Evolutionary conservation across 2,329 filamentous ascomycete species (phyloP), one percentile per base, ranked within the genome.

Genomic region (Tolypocladium tundrense): DNA sequence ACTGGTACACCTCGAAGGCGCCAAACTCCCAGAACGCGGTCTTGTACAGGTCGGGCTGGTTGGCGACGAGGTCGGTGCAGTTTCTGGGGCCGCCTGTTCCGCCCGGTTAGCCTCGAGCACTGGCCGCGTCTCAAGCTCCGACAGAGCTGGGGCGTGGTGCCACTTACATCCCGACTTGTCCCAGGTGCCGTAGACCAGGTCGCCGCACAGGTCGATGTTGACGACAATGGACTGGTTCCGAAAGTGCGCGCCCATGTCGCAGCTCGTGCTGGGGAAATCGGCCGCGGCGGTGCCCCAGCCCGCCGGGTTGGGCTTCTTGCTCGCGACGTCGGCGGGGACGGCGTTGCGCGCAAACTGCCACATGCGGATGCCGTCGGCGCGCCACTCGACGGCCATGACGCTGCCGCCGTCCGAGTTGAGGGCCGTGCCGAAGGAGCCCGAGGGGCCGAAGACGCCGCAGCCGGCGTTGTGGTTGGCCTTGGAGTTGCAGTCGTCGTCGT

Each of bases 1-100:
- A 51, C 54, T 74, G 69, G 66, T 85, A 88, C 2, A 88, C 77
- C 60, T 81, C 73, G 61, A 88, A 86, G 11, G 73, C 69, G 2
- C 78, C 80, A 71, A 88, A 86, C 70, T 83, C 83, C 86, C 81
- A 90, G 66, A 77, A 88, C 1, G 81, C 86, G 65, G 82, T 77
- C 50, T 71, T 75, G 67, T 84, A 88, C 2, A 72, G 79, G 24
- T 66, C 70, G 24, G 79, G 83, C 62, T 83, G 79, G 57, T 79
- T 80, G 7, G 83, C 78, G 9, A 87, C 84, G 60, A 76, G 82
- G 54, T 82, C 76, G 4, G 73, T 73, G 65, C 85, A 88, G 57
- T 77, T 84, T 27, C 75, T 77, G 0, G 82, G 77, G 63, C 82
- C 77, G 79, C 37, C 43, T 54, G 11, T 8, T 39, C 31, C 21